These are phyloP conservation scores for Neodidymelliopsis sp. DNA, from an alignment of 2,329 filamentous ascomycete genomes.

Conservation along the genomic window DNA sequence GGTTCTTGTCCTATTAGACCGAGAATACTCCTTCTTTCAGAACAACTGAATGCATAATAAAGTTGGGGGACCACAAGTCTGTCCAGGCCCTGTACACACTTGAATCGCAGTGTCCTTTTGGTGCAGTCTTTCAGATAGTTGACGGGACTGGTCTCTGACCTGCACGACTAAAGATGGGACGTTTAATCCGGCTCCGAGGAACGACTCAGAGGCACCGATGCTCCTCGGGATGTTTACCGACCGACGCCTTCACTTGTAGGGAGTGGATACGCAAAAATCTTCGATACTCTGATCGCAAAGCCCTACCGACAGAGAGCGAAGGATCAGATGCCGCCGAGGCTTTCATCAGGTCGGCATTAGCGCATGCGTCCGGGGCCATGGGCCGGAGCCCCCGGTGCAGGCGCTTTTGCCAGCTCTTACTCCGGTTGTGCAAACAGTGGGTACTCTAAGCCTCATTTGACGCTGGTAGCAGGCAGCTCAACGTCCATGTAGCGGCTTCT, in stretches of 20 bases:
- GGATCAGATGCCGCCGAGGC: constrained; percentile 5
- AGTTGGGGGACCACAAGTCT: too few relatives aligned
- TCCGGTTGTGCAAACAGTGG: constrained; percentile 18
- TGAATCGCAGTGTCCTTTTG: too few relatives aligned
- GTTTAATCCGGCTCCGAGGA: too few relatives aligned
- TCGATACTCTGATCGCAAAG: constrained; percentile 6
- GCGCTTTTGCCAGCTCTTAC: constrained; percentile 18
- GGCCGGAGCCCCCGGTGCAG: constrained; percentile 42
- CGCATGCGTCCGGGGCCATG: constrained; percentile 25
- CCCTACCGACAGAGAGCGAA: background rate
- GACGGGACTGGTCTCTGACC: too few relatives aligned
- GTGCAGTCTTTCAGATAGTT: too few relatives aligned
- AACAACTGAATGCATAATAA: too few relatives aligned
- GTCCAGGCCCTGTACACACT: too few relatives aligned
- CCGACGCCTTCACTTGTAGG: background rate
- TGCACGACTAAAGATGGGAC: too few relatives aligned
- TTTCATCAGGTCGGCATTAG: constrained; percentile 15
- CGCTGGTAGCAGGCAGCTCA: constrained; percentile 23
- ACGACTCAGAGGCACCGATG: background rate
- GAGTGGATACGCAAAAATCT: background rate
- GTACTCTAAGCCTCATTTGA: constrained; percentile 30
- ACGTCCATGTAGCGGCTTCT: constrained; percentile 16
- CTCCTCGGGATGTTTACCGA: background rate
- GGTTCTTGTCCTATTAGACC: constrained; percentile 1
- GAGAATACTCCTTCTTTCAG: background rate